A percentile compares a stretch with the other conserved stretches of the same genome.
These are phyloP conservation scores for Priceomyces carsonii DNA, from an alignment of 805 yeast genomes.

Conservation along the genomic window DNA sequence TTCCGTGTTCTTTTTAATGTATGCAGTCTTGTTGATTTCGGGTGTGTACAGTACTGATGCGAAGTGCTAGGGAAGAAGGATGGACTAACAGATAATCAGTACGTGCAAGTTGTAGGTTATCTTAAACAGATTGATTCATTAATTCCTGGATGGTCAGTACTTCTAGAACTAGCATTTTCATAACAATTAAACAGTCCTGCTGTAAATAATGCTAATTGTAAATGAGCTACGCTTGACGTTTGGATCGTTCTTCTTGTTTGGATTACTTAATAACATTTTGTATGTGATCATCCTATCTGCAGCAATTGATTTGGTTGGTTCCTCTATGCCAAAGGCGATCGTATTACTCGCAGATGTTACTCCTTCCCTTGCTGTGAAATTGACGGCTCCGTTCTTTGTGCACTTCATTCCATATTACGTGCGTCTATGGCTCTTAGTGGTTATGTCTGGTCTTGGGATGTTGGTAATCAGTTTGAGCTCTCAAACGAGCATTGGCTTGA, in stretches of 20 bases:
- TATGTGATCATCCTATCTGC: conserved; percentile 92
- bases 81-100: no score
- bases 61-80: no score
- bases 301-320: conserved; percentile 89
- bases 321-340: conserved; percentile 77
- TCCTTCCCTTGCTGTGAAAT: conserved; percentile 75
- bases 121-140: no score
- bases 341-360: conserved; percentile 84
- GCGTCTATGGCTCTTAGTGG: conserved; percentile 57
- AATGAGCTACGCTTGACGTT: conserved; percentile 26
- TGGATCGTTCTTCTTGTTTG: conserved; percentile 74
- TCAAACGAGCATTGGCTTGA: conserved; percentile 30
- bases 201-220: conserved; percentile 5
- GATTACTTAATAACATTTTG: conserved; percentile 81
- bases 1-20: no score
- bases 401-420: conserved; percentile 59
- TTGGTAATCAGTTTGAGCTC: conserved; percentile 51
- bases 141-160: no score
- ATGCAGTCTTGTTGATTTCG: no score
- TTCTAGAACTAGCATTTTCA: no score
- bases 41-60: no score
- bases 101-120: no score
- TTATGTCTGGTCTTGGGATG: conserved; percentile 74
- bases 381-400: conserved; percentile 76
- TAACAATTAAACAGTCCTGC: no score